Evolutionary conservation across 2,329 filamentous ascomycete species (phyloP), one percentile per base, ranked within the genome.

Genomic region (Fusarium robinianum): DNA sequence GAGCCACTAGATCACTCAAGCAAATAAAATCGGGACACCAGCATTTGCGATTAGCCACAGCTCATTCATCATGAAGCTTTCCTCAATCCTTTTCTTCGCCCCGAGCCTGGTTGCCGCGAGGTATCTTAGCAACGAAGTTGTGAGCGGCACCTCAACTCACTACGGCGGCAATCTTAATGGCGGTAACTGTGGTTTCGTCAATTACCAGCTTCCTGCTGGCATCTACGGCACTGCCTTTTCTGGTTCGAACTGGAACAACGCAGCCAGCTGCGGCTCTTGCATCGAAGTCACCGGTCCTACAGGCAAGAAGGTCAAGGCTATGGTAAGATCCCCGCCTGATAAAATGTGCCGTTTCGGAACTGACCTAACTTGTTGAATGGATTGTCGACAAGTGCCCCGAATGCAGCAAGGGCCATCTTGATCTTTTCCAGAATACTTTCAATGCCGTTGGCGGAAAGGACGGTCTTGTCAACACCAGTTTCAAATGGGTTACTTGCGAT

Each of bases 181-280:
- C 25, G 84, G 84, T 41, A 75, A 72, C 37, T 88, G 84, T 65
- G 80, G 77, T 1, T 85, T 87, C 71, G 72, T 72, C 5, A 77
- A 73, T 34, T 85, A 85, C 67, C 80, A 74, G 2, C 69, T 87
- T 17, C 82, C 84, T 6, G 69, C 74, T 5, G 71, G 72, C 7
- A 64, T 86, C 48, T 81, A 71, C 57, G 84, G 84, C 32, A 83
- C 81, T 5, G 84, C 84, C 3, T 73, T 83, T 34, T 80, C 82
- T 1, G 75, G 75, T 29, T 67, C 72, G 3, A 77, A 75, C 56
- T 87, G 84, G 84, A 63, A 73, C 42, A 67, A 60, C 36, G 74
- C 78, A 2, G 73, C 67, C 22, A 70, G 79, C 49, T 88, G 84
- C 58, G 84, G 84, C 44, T 69, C 72, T 19, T 87, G 84, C 48